These are phyloP conservation scores for Globisporangium echinulatum DNA, from an alignment of 352 stramenopile species.

Conservation along the genomic window DNA sequence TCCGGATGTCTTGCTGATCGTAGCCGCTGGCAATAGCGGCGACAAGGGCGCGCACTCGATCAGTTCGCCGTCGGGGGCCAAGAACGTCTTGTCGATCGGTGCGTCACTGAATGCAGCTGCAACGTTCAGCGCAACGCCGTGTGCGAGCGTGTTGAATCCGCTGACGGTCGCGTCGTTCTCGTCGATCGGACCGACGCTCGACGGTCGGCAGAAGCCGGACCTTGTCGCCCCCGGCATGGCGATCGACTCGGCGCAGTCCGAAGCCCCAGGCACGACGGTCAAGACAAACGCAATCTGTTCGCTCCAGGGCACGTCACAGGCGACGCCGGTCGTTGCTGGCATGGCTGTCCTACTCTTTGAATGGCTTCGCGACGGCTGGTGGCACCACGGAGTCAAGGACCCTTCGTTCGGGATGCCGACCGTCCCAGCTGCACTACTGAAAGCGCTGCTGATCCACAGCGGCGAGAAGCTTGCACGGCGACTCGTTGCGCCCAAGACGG, in stretches of 20 bases:
- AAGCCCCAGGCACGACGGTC: slow-evolving; percentile 39
- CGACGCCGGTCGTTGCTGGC: slow-evolving; percentile 65
- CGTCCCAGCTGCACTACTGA: slow-evolving; percentile 64
- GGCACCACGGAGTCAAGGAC: slow-evolving; percentile 59
- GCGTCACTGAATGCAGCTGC: slow-evolving; percentile 63
- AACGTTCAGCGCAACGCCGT: slow-evolving; percentile 41
- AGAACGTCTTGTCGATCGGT: slow-evolving; percentile 82
- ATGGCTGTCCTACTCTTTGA: slow-evolving; percentile 72
- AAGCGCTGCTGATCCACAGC: slow-evolving; percentile 78
- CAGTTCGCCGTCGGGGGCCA: slow-evolving; percentile 73
- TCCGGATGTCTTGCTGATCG: slow-evolving; percentile 78
- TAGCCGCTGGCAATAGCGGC: slow-evolving; percentile 87
- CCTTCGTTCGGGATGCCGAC: slow-evolving; percentile 38
- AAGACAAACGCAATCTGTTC: slow-evolving; percentile 58
- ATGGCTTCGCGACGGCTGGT: slow-evolving; percentile 79
- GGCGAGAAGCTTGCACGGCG: slow-evolving; percentile 46
- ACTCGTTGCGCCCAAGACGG: slow-evolving; percentile 29
- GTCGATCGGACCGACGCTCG: slow-evolving; percentile 69
- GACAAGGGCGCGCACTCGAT: slow-evolving; percentile 70
- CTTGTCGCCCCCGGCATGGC: slow-evolving; percentile 82
- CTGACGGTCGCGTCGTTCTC: slow-evolving; percentile 80
- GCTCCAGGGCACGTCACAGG: slow-evolving; percentile 73
- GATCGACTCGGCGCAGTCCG: slow-evolving; percentile 65
- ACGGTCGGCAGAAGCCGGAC: slow-evolving; percentile 86
- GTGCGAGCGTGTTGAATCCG: slow-evolving; percentile 58